Evolutionary conservation across 192 early-diverging fungal genomes (phyloP).

Genomic region (Backusella liffmaniae): DNA sequence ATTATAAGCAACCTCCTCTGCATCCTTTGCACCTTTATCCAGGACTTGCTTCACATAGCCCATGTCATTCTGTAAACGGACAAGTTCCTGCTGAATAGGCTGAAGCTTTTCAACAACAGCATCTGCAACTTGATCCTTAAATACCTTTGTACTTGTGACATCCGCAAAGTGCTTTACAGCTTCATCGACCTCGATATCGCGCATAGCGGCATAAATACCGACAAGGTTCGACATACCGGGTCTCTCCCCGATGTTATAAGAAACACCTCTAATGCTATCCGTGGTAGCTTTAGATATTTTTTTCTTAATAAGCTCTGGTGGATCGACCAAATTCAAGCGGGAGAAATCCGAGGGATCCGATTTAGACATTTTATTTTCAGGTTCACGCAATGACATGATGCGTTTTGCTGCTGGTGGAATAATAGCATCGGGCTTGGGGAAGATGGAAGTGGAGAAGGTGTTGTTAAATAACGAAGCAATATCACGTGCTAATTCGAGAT

Average conservation of each 20-base stretch:
- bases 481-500: constrained; percentile 85
- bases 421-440: constrained; percentile 66
- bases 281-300: constrained; percentile 76
- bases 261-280: constrained; percentile 64
- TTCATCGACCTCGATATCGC: constrained; percentile 40
- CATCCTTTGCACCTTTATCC: constrained; percentile 61
- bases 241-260: constrained; percentile 65
- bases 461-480: constrained; percentile 78
- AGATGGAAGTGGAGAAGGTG: constrained; percentile 55
- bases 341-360: constrained; percentile 67
- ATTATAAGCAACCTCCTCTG: constrained; percentile 53
- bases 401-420: constrained; percentile 66
- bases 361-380: constrained; percentile 87
- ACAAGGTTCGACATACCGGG: constrained; percentile 87
- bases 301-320: constrained; percentile 55
- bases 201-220: constrained; percentile 67
- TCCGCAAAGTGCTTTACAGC: constrained; percentile 48
- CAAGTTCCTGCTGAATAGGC: constrained; percentile 69
- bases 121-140: constrained; percentile 77
- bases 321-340: constrained; percentile 77
- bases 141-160: constrained; percentile 51
- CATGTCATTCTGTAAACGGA: constrained; percentile 53
- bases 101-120: constrained; percentile 54
- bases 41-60: constrained; percentile 66
- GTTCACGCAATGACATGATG: constrained; percentile 83